A percentile compares a stretch with the other conserved stretches of the same genome.
phyloP scores from a whole-genome alignment of 2,329 filamentous ascomycete genomes.

The Apiospora hydei region DNA sequence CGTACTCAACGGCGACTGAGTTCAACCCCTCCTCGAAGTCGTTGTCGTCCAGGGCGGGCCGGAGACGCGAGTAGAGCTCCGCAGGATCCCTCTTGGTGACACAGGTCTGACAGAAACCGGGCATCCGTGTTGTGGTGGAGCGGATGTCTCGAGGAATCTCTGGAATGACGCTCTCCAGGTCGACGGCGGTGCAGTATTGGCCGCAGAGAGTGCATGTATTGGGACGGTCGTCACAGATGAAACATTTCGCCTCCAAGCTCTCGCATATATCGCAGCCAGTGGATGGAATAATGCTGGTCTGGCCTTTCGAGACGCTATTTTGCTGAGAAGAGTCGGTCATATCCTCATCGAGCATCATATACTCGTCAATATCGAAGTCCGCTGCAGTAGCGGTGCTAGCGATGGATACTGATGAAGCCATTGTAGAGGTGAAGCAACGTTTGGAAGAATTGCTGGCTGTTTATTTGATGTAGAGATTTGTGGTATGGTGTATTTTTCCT shows the following conservation, averaged over 20 bases:
- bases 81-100: neutral
- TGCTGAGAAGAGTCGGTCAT: neutral
- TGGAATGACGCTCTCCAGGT: neutral
- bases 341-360: neutral
- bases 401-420: no score
- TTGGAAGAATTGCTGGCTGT: no score
- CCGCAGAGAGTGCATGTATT: neutral
- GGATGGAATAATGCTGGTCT: neutral
- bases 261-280: neutral
- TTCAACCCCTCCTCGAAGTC: neutral
- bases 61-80: neutral
- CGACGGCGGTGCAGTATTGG: neutral
- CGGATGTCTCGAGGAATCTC: neutral
- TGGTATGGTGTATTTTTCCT: no score
- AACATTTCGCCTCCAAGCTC: neutral
- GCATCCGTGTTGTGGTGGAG: neutral
- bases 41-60: neutral
- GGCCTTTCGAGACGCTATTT: neutral
- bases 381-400: no score
- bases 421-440: no score
- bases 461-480: no score
- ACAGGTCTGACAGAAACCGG: neutral
- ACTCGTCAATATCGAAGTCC: no score
- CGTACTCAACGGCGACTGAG: neutral
- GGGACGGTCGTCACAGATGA: neutral